These are phyloP conservation scores for Rhododendron kiyosumense DNA, from an alignment of 148 eudicot species.

Conservation along the genomic window DNA sequence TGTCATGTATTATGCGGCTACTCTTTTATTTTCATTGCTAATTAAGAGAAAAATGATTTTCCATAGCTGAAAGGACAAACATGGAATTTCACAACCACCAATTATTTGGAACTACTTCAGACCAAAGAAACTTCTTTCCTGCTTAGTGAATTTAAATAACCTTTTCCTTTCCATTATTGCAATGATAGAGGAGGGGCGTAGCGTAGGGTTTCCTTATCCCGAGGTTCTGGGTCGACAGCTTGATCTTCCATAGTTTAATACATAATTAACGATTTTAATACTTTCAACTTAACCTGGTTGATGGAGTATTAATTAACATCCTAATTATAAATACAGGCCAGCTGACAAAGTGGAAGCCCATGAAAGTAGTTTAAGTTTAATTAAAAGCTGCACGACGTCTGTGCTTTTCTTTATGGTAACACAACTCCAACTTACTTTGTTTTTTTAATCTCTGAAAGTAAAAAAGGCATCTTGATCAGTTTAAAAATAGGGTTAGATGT, in stretches of 20 bases:
- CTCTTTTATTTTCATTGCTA: neutral
- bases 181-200: neutral
- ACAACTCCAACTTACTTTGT: neutral
- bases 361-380: neutral
- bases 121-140: neutral
- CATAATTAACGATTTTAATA: neutral
- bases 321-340: neutral
- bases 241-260: neutral
- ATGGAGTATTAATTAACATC: neutral
- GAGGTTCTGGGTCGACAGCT: conserved; percentile 2
- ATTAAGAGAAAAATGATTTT: neutral
- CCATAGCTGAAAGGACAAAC: neutral
- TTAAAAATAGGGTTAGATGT: neutral
- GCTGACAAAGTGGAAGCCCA: neutral
- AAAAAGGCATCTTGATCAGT: neutral
- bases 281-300: neutral
- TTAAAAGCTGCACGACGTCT: neutral
- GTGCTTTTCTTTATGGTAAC: conserved; percentile 5
- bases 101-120: neutral
- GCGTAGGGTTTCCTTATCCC: neutral
- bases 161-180: neutral
- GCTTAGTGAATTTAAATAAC: neutral
- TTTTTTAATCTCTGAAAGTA: neutral
- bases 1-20: too few species aligned
- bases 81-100: neutral